Evolutionary conservation across 768 basidiomycete species (phyloP).

Genomic region (Phanerochaete carnosa): DNA sequence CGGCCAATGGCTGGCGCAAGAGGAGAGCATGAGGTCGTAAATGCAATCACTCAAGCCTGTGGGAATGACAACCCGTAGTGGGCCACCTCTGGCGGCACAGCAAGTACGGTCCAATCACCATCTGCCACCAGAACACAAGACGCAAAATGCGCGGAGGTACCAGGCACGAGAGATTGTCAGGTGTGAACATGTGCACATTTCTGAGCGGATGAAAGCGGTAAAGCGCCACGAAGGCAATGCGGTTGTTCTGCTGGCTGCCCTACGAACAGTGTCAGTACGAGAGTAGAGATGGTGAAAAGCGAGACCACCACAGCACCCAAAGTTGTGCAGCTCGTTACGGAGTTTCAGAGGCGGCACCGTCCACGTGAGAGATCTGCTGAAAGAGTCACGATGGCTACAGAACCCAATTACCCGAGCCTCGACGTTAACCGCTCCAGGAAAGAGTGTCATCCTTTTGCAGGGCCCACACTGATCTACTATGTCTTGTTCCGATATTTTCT

Average conservation of each 20-base stretch:
- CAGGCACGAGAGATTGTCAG: not conserved
- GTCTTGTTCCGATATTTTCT: constrained; percentile 99
- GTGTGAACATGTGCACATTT: not conserved
- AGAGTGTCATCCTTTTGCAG: constrained; percentile 99
- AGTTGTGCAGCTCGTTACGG: no score
- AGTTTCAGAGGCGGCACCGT: no score
- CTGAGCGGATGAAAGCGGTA: not conserved
- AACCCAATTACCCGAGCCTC: no score
- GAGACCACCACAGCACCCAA: no score
- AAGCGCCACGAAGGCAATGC: not conserved
- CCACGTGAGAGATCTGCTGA: no score
- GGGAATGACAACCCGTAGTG: no score
- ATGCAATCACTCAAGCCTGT: no score
- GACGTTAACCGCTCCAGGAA: constrained; percentile 83
- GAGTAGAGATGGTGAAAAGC: no score
- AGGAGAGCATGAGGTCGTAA: no score
- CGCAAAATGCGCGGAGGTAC: no score
- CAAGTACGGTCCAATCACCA: not conserved
- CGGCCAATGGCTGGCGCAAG: no score
- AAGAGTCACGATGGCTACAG: no score
- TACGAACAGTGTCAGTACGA: not conserved
- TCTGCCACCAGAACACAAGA: not conserved
- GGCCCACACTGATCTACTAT: constrained; percentile 99
- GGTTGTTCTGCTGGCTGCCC: not conserved
- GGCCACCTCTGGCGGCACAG: not conserved